Percentiles rank a stretch among this genome's conserved stretches.
Evolutionary conservation across 306 rosid genomes (phyloP).

Genomic region (Pterocarpus santalinus): DNA sequence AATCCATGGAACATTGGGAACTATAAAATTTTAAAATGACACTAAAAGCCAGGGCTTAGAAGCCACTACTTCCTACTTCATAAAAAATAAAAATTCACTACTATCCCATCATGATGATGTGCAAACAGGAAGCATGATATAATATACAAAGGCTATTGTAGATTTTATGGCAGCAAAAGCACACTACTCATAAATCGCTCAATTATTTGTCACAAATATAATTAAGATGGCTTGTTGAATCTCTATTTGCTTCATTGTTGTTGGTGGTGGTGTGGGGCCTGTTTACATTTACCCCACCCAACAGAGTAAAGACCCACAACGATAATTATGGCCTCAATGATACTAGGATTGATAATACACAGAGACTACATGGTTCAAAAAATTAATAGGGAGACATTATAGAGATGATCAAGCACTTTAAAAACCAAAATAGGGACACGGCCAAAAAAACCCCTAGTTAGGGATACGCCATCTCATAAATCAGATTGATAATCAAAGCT

Average conservation of each 20-base stretch:
- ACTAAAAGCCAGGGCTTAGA: too few species aligned
- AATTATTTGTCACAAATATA: neutral
- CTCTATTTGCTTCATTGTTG: conserved; percentile 41
- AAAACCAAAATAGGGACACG: too few species aligned
- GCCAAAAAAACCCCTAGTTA: too few species aligned
- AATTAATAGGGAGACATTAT: too few species aligned
- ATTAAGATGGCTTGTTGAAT: conserved; percentile 30
- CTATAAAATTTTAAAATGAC: too few species aligned
- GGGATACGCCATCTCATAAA: too few species aligned
- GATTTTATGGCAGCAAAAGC: conserved; percentile 13
- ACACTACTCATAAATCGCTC: conserved; percentile 1
- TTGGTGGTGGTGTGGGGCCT: neutral
- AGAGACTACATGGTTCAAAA: neutral
- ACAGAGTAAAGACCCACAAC: conserved; percentile 76
- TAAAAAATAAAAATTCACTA: too few species aligned
- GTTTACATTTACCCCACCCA: conserved; percentile 86
- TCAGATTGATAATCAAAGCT: too few species aligned
- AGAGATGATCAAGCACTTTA: neutral
- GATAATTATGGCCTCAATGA: conserved; percentile 72
- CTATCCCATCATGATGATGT: neutral
- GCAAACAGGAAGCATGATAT: conserved; percentile 6
- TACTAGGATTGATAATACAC: conserved; percentile 40
- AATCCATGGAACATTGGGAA: too few species aligned
- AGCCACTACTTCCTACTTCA: too few species aligned
- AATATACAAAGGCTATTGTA: neutral